phyloP scores from a whole-genome alignment of 176 grass and related monocot species.

The Eragrostis curvula region DNA sequence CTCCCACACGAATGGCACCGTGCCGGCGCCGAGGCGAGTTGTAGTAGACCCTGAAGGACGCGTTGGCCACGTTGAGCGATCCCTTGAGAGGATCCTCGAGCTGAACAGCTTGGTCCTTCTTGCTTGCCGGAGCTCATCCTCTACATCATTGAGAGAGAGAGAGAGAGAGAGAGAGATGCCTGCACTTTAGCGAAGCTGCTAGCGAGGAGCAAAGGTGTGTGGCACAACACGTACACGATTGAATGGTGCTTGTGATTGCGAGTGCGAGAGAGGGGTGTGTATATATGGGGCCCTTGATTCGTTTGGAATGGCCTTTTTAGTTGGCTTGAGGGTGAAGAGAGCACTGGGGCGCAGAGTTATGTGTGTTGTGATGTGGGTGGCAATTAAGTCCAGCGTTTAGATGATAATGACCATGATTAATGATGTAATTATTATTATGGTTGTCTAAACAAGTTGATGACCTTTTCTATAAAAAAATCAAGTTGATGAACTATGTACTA shows the following conservation, averaged over 20 bases:
- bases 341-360: not conserved
- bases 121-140: conserved; percentile 39
- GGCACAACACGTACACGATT: not conserved
- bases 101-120: conserved; percentile 29
- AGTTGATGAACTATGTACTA: not conserved
- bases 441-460: not conserved
- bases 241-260: conserved; percentile 21
- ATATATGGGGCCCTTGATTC: conserved; percentile 14
- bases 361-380: not conserved
- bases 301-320: conserved; percentile 4
- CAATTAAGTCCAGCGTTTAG: conserved; percentile 25
- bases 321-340: conserved; percentile 40
- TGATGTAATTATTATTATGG: not conserved
- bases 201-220: not conserved
- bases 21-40: conserved; percentile 51
- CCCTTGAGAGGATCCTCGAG: conserved; percentile 44
- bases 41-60: conserved; percentile 64
- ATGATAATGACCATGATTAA: conserved; percentile 28
- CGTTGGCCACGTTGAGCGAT: conserved; percentile 35
- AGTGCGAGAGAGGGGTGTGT: not conserved
- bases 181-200: not conserved
- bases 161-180: not conserved
- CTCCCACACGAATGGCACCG: conserved; percentile 60
- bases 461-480: too few species aligned
- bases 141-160: not conserved